Percentiles rank a stretch among this genome's conserved stretches.
phyloP scores from a whole-genome alignment of 2,329 filamentous ascomycete genomes.

The Stachybotrys elegans region DNA sequence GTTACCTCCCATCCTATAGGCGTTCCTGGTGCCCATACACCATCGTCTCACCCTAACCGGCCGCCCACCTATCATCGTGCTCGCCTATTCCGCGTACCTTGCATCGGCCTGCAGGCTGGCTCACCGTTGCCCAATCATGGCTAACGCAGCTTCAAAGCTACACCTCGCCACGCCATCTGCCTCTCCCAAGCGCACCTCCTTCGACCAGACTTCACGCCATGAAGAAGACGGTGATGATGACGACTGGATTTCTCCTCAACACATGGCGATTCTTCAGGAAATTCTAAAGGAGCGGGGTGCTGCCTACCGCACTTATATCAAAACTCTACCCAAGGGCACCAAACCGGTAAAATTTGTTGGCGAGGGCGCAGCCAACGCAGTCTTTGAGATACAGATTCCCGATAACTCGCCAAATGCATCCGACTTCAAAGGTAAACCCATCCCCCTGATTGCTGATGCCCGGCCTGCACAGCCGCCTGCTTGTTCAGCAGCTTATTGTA shows the following conservation, averaged over 20 bases:
- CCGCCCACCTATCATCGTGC: too few relatives aligned
- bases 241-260: constrained; percentile 1
- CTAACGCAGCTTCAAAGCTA: neutral
- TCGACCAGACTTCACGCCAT: too few relatives aligned
- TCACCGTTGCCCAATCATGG: neutral
- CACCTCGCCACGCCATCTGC: too few relatives aligned
- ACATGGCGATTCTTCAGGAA: constrained; percentile 21
- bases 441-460: too few relatives aligned
- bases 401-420: constrained; percentile 22
- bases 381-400: constrained; percentile 55
- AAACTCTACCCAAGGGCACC: constrained; percentile 26
- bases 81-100: constrained; percentile 2
- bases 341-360: constrained; percentile 39
- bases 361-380: constrained; percentile 74
- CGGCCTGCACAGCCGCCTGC: too few relatives aligned
- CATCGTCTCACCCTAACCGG: too few relatives aligned
- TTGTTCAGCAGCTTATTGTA: too few relatives aligned
- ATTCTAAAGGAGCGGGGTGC: constrained; percentile 9
- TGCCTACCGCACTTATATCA: constrained; percentile 20
- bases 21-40: too few relatives aligned
- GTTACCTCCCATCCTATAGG: too few relatives aligned
- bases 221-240: neutral
- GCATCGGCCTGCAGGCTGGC: constrained; percentile 2
- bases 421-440: constrained; percentile 29
- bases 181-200: too few relatives aligned